A percentile compares a stretch with the other conserved stretches of the same genome.
phyloP scores from a whole-genome alignment of 164 flowering plant species.

The Aristolochia fimbriata region DNA sequence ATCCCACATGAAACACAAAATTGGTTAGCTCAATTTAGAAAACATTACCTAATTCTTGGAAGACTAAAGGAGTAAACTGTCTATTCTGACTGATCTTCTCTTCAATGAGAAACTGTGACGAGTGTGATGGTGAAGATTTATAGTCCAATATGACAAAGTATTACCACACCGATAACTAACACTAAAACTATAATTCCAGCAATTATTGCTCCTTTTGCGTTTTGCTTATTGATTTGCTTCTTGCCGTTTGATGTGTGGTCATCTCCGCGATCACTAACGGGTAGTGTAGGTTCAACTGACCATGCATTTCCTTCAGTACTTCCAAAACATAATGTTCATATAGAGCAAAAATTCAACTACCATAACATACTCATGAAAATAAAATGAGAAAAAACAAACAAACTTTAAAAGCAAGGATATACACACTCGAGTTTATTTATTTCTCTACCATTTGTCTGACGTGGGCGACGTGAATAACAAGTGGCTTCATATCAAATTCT shows the following conservation, averaged over 20 bases:
- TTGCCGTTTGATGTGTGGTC: conserved; percentile 8
- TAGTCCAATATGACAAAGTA: conserved; percentile 31
- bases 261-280: conserved; percentile 21
- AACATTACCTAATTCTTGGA: too few relatives aligned
- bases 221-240: conserved; percentile 12
- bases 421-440: conserved; percentile 53
- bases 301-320: conserved; percentile 75
- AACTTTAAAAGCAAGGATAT: background rate
- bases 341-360: conserved; percentile 3
- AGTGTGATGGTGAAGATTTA: conserved; percentile 19
- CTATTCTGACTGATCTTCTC: conserved; percentile 32
- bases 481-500: too few relatives aligned
- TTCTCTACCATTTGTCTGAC: too few relatives aligned
- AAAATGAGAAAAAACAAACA: background rate
- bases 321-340: conserved; percentile 6
- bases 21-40: too few relatives aligned
- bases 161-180: conserved; percentile 25
- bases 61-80: conserved; percentile 40
- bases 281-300: conserved; percentile 49
- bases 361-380: too few relatives aligned
- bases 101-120: conserved; percentile 57
- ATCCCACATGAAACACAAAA: too few relatives aligned
- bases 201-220: conserved; percentile 26
- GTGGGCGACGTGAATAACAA: too few relatives aligned
- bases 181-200: conserved; percentile 32